phyloP scores from a whole-genome alignment of 1,139 yeast species.

The Kurtzmaniella quercitrusa region DNA sequence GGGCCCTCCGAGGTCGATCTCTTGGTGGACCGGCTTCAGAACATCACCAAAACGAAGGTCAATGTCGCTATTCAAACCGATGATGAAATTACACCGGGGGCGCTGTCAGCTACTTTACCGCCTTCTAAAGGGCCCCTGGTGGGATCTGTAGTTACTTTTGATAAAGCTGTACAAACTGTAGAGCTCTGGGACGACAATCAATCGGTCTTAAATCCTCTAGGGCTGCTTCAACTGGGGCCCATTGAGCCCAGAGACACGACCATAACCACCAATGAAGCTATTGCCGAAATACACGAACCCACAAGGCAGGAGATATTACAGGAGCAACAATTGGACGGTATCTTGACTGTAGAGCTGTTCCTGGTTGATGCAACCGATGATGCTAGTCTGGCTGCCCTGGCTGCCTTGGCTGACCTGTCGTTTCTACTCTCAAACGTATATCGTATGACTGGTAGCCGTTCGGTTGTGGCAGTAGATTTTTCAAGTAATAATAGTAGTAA shows the following conservation, averaged over 20 bases:
- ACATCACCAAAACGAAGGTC: conserved; percentile 11
- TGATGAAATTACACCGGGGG: background rate
- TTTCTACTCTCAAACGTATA: background rate
- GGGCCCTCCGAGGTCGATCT: conserved; percentile 17
- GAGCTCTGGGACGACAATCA: background rate
- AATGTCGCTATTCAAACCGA: conserved; percentile 28
- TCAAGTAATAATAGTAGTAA: conserved; percentile 1
- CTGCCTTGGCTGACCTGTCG: background rate
- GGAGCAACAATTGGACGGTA: background rate
- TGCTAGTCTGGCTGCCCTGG: background rate
- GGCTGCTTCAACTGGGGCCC: background rate
- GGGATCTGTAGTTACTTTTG: conserved; percentile 16
- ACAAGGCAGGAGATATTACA: background rate
- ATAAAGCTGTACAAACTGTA: conserved; percentile 29
- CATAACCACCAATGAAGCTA: conserved; percentile 1
- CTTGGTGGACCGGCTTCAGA: conserved; percentile 16
- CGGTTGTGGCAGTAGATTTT: conserved; percentile 1
- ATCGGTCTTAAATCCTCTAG: background rate
- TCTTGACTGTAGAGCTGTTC: too few relatives aligned
- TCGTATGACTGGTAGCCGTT: background rate
- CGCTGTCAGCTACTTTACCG: background rate
- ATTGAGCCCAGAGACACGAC: too few relatives aligned
- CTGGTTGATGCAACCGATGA: too few relatives aligned
- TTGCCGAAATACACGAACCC: conserved; percentile 3
- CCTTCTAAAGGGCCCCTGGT: background rate